Base-by-base conservation (phyloP, 805 yeast species). In the Peterozyma toletana region DNA sequence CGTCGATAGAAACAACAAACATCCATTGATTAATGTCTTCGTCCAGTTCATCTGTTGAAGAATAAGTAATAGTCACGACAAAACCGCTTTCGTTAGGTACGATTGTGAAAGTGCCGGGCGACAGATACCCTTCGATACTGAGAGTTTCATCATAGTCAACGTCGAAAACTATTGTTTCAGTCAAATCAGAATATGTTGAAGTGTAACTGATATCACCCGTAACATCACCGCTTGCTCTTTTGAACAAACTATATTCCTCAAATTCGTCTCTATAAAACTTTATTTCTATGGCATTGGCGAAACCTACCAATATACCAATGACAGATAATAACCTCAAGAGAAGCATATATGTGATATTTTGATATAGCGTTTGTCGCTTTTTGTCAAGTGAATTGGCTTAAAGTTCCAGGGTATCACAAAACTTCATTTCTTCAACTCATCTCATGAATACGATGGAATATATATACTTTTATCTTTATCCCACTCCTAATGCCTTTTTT, bases 81-180 rank as follows among this genome's bases (percentile, higher is more conserved):
- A 33, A 44, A 33, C 46, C 46, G 21, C 33, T 31, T n/a, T 44
- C 43, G 3, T 33, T 43, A 30, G 38, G 40, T 21, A 39, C 46
- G 15, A 44, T 13, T 27, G 39, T 43, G 18, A 39, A 44, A 6
- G 15, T 5, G 9, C 38, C 40, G 2, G 40, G 29, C 2, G 36
- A 40, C 11, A 44, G 41, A 21, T 39, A 44, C 33, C 46, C 46
- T 5, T 33, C 37, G 14, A 44, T 36, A 15, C 40, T 31, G 38
- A 44, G 39, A 30, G 39, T 39, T 35, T 44, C 39, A 17, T 9
- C 18, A 15, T 36, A 44, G n/a, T 14, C 34, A 29, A 44, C 21
- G 31, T 40, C 18, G 18, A 44, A 40, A 13, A 44, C 41, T 29
- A 44, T 40, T 7, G 46, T 44, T 11, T 42, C 39, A 9, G 46